Conservation (phyloP, 139 green algal species). For the Chlorella ohadii region DNA sequence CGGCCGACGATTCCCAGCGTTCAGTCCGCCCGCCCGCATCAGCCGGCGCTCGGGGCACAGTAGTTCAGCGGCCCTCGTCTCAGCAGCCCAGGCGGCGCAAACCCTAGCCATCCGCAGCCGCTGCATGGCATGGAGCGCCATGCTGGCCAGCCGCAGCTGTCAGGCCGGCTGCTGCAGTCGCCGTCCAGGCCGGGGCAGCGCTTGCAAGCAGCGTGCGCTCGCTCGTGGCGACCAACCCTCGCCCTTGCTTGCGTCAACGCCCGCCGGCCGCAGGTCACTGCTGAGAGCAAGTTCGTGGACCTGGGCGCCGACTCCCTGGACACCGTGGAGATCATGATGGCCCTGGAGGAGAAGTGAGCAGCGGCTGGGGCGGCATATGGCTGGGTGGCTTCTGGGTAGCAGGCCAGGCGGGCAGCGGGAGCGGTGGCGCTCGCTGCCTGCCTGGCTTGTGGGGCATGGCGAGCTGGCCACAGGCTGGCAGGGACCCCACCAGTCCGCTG, state of each 20-base stretch:
- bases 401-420: no score
- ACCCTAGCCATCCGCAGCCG: neutral
- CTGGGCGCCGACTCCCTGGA: constrained; percentile 97
- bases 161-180: no score
- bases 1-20: neutral
- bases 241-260: neutral
- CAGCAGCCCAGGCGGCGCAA: no score
- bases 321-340: constrained; percentile 99
- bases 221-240: no score
- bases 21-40: no score
- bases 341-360: constrained; percentile 85
- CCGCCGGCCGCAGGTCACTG: constrained; percentile 64
- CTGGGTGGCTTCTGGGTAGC: neutral
- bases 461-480: no score
- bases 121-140: no score
- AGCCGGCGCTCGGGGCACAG: no score
- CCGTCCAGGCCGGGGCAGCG: neutral
- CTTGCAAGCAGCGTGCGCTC: neutral
- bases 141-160: no score
- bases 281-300: constrained; percentile 95
- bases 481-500: no score
- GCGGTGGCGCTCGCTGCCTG: no score
- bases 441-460: no score
- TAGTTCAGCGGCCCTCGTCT: neutral
- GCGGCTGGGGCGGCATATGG: neutral